These are phyloP conservation scores for Russula olivacea DNA, from an alignment of 768 basidiomycete species.

Conservation along the genomic window DNA sequence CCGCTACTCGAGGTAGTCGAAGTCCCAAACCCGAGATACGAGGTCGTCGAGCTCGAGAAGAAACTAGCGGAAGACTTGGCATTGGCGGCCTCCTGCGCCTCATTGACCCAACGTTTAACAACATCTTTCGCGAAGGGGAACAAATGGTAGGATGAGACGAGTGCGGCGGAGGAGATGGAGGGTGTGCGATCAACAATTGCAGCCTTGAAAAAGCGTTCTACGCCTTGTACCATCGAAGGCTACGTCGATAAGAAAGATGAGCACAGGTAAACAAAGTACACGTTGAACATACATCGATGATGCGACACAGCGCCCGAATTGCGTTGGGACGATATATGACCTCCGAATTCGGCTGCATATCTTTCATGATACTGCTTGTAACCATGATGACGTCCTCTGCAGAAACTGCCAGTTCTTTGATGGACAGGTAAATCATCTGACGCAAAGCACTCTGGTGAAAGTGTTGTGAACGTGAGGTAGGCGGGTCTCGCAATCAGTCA, in stretches of 20 bases:
- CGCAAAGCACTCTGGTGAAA: conserved; percentile 75
- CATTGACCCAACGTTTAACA: conserved; percentile 99
- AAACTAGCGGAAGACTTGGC: conserved; percentile 73
- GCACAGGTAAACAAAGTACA: conserved; percentile 4
- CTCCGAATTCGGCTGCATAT: conserved; percentile 98
- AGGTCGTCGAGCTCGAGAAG: conserved; percentile 45
- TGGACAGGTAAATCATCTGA: conserved; percentile 97
- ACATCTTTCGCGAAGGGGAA: conserved; percentile 92
- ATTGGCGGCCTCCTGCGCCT: conserved; percentile 93
- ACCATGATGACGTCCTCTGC: conserved; percentile 99
- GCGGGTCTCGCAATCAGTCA: conserved; percentile 19
- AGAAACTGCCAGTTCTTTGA: conserved; percentile 93
- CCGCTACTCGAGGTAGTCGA: conserved; percentile 45
- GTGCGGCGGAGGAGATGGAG: conserved; percentile 90
- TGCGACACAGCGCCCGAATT: conserved; percentile 90
- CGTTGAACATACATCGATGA: conserved; percentile 80
- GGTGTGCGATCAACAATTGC: conserved; percentile 97
- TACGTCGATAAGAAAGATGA: conserved; percentile 32
- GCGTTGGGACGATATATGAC: conserved; percentile 98
- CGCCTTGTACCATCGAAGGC: conserved; percentile 99
- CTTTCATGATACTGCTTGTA: conserved; percentile 99
- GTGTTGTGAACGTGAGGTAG: background rate
- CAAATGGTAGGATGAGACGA: conserved; percentile 96
- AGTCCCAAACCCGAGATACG: conserved; percentile 68
- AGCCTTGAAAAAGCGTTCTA: conserved; percentile 98